Base-by-base conservation (phyloP, 73 alveolate species). In the Paramecium octaurelia region DNA sequence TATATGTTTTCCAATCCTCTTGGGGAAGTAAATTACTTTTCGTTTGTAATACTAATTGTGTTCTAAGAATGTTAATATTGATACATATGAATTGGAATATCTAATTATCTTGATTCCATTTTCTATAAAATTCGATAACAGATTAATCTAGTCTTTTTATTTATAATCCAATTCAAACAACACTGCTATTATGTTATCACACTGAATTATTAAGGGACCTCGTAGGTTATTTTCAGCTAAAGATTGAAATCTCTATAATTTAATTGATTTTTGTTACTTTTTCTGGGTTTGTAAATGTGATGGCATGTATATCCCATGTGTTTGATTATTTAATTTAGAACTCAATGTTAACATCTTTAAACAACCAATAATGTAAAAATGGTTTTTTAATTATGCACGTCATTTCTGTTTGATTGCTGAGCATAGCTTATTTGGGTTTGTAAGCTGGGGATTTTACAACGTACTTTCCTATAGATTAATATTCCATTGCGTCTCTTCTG, bases 241-340 rank as follows among this genome's bases (percentile, higher is more conserved):
- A 3, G 48, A 27, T 21, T 20, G 8, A 42, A 77, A 88, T 46
- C 71, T 80, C 86, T 59, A 14, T 24, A 1, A 44, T 57, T 34
- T 27, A 57, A 31, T 59, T 6, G 23, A 59, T 59, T 31, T 31
- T 38, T 16, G 29, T 34, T 58, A 75, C 85, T n/a, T 31, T 88
- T 10, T 88, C 93, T 38, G 93, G 93, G 43, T 88, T 88, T 40
- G 90, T 70, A 60, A 88, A 88, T 16, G 93, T 69, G 10, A 88
- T 58, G 8, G 93, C 29, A 54, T 88, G 93, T 35, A 88, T 88
- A 21, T 88, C 93, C 93, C 93, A 88, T 5, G 83, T 69, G 71
- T 88, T 88, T 43, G 50, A 24, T 31, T 54, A 31, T 29, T 38
- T 50, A 6, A 88, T 84, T 42, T 20, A 31, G 70, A 68, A 88